Base-by-base conservation (phyloP, 208 protist genomes). In the Acanthamoeba royreba region DNA sequence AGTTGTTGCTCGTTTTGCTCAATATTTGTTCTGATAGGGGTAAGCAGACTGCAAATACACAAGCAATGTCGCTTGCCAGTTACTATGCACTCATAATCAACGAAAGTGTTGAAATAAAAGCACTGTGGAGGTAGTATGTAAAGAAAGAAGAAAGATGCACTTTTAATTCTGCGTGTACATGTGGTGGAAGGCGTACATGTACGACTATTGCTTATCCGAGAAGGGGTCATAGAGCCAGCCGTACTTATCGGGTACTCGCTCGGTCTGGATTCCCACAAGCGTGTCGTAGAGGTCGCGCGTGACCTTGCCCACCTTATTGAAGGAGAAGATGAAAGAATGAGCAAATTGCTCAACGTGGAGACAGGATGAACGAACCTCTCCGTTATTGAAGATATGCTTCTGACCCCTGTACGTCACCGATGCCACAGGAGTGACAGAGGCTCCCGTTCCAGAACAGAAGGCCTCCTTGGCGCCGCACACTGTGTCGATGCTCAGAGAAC, bases 171-270 rank as follows among this genome's bases (percentile, higher is more conserved):
- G n/a, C n/a, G n/a, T n/a, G n/a, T n/a, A n/a, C n/a, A n/a, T n/a
- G n/a, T n/a, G 53, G 13, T 2, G 31, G 77, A 87, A 5, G 40
- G 4, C 42, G 8, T 22, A 35, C 7, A 35, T 5, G 4, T 4
- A 5, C 28, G 38, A 66, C 31, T 69, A 90, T 35, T 90, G 47
- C 53, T 69, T 72, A 38, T 87, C 53, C 22, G 85, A 45, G 15
- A 52, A 92, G 87, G 87, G 87, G 63, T 92, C 87, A 40, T 92
- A 58, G 43, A 92, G 61, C 87, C 87, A 92, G 40, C 87, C 87
- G 35, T 79, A 58, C 31, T 49, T 92, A 43, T 92, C 87, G 13
- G 38, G 58, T 0, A 79, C 58, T 38, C n/a, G 25, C 87, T 92
- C 87, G 38, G 46, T 79, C 63, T 92, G 87, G n/a, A 92, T 79